phyloP scores from a whole-genome alignment of 2,329 filamentous ascomycete genomes.

The Corynespora cassiicola region DNA sequence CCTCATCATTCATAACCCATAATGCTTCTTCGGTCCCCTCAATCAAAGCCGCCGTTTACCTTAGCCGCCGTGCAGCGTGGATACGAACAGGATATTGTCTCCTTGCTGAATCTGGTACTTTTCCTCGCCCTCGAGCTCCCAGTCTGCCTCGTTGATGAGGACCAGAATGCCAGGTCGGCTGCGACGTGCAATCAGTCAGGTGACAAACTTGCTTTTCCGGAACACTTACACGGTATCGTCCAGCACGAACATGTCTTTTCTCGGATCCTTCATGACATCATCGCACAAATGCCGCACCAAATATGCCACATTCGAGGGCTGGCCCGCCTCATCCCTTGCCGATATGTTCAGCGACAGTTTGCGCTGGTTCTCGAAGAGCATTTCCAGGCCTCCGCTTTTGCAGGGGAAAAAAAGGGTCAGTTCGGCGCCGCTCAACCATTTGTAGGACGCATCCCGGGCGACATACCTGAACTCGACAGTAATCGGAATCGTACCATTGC shows the following conservation, averaged over 20 bases:
- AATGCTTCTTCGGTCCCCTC: too few relatives aligned
- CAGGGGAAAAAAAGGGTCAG: constrained; percentile 7
- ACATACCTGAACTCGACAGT: constrained; percentile 77
- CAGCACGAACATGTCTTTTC: constrained; percentile 88
- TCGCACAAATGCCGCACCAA: constrained; percentile 82
- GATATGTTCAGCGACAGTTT: constrained; percentile 76
- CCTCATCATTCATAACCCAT: too few relatives aligned
- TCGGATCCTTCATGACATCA: constrained; percentile 80
- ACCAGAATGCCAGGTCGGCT: constrained; percentile 96
- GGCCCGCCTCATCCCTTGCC: constrained; percentile 63
- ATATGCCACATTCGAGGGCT: constrained; percentile 72
- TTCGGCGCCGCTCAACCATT: constrained; percentile 4
- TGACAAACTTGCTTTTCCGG: neutral
- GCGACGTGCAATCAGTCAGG: constrained; percentile 26
- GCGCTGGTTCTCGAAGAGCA: constrained; percentile 86
- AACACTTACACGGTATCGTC: constrained; percentile 82
- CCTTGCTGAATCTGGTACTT: constrained; percentile 80
- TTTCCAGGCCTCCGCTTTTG: constrained; percentile 88
- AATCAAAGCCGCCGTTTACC: too few relatives aligned
- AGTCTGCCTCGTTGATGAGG: constrained; percentile 96
- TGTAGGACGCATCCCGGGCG: too few relatives aligned
- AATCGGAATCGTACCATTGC: constrained; percentile 58
- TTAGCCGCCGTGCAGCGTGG: constrained; percentile 90
- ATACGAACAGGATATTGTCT: constrained; percentile 95
- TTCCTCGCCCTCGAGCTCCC: constrained; percentile 96